These are phyloP conservation scores for Penstemon barbatus DNA, from an alignment of 257 asterid species.

Conservation along the genomic window DNA sequence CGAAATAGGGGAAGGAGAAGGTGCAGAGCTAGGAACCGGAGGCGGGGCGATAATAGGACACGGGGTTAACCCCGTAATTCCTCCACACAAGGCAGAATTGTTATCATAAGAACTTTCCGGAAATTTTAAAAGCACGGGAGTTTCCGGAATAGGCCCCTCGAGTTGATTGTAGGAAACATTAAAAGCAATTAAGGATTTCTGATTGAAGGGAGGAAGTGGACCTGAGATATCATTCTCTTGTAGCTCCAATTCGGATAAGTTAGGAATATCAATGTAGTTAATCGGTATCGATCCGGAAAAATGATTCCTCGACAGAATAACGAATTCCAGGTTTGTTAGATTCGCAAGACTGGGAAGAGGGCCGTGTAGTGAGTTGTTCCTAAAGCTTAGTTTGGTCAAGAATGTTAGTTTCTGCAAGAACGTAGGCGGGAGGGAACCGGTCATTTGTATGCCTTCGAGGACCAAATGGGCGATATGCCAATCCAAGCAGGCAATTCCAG, in stretches of 20 bases:
- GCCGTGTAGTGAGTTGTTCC: conserved; percentile 55
- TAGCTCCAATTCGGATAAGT: conserved; percentile 43
- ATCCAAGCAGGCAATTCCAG: conserved; percentile 54
- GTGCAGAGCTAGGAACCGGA: conserved; percentile 27
- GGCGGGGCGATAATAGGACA: conserved; percentile 41
- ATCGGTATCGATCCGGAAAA: conserved; percentile 56
- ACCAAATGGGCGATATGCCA: conserved; percentile 51
- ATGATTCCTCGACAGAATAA: conserved; percentile 49
- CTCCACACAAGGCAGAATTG: conserved; percentile 58
- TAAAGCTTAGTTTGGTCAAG: conserved; percentile 53
- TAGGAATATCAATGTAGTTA: conserved; percentile 38
- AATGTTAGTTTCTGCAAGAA: conserved; percentile 49
- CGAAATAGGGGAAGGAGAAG: conserved; percentile 31
- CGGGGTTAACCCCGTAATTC: conserved; percentile 34
- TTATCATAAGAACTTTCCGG: conserved; percentile 38
- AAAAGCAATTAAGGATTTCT: conserved; percentile 41
- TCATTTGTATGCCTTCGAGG: conserved; percentile 50
- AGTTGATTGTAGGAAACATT: conserved; percentile 59
- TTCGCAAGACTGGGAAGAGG: conserved; percentile 51
- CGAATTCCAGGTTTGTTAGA: conserved; percentile 39
- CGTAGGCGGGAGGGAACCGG: conserved; percentile 47
- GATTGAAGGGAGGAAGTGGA: conserved; percentile 60
- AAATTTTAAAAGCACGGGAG: conserved; percentile 45
- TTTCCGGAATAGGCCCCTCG: conserved; percentile 50
- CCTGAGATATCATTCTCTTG: conserved; percentile 54